A percentile compares a stretch with the other conserved stretches of the same genome.
Conservation (phyloP, 768 basidiomycete genomes). For the Imleria badia region DNA sequence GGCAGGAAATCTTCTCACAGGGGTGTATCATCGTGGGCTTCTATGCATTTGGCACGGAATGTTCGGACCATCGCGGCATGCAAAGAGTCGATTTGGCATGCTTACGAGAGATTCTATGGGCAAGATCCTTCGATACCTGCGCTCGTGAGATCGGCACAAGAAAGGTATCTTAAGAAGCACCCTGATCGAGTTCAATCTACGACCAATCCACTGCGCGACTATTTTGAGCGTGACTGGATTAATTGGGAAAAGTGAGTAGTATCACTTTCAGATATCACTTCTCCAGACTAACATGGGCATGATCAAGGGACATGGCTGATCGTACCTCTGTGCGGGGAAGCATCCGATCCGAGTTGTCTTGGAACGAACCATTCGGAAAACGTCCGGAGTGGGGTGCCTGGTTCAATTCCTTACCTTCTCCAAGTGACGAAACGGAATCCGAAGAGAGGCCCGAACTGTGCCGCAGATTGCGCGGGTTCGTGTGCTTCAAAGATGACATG, state of each 20-base stretch:
- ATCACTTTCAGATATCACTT: not conserved
- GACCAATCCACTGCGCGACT: slow-evolving; percentile 44
- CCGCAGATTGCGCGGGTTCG: slow-evolving; percentile 50
- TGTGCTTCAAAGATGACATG: slow-evolving; percentile 43
- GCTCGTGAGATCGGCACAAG: slow-evolving; percentile 37
- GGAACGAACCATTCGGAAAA: slow-evolving; percentile 51
- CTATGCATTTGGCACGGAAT: slow-evolving; percentile 64
- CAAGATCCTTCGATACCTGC: slow-evolving; percentile 41
- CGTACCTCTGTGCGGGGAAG: slow-evolving; percentile 60
- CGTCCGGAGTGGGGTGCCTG: slow-evolving; percentile 53
- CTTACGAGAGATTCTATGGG: slow-evolving; percentile 51
- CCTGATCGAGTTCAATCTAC: slow-evolving; percentile 20
- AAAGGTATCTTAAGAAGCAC: slow-evolving; percentile 25
- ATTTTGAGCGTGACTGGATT: slow-evolving; percentile 65
- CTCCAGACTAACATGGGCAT: slow-evolving; percentile 5
- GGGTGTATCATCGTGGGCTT: slow-evolving; percentile 44
- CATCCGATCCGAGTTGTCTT: slow-evolving; percentile 46
- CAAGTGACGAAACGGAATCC: slow-evolving; percentile 9
- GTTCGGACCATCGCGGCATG: slow-evolving; percentile 59
- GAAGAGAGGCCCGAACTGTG: slow-evolving; percentile 36
- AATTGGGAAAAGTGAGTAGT: slow-evolving; percentile 66
- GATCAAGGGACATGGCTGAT: slow-evolving; percentile 69
- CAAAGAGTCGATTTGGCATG: slow-evolving; percentile 68
- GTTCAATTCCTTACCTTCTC: slow-evolving; percentile 36
- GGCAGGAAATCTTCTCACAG: slow-evolving; percentile 24